Percentiles rank a stretch among this genome's conserved stretches.
Evolutionary conservation across 257 asterid species (phyloP).

Genomic region (Nemophila menziesii): DNA sequence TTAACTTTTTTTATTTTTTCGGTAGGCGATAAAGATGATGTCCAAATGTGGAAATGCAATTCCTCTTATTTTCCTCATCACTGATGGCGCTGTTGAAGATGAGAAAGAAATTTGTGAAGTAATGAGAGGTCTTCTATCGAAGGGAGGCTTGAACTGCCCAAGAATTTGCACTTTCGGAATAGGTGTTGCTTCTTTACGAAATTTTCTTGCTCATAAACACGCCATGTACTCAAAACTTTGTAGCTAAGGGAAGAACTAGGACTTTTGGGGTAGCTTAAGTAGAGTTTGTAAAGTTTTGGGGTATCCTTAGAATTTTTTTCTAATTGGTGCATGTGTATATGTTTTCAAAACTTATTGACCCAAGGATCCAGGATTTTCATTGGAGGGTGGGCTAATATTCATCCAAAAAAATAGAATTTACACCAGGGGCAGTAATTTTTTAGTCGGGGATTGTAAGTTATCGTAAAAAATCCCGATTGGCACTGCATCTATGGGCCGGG

Average conservation of each 20-base stretch:
- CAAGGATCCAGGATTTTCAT: no score
- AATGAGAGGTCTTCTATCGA: slow-evolving; percentile 24
- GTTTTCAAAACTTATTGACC: not conserved
- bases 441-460: no score
- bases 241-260: not conserved
- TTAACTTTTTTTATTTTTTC: slow-evolving; percentile 12
- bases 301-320: not conserved
- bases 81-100: slow-evolving; percentile 88
- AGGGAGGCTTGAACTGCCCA: slow-evolving; percentile 50
- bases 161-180: slow-evolving; percentile 82
- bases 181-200: slow-evolving; percentile 25
- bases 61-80: slow-evolving; percentile 52
- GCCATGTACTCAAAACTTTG: not conserved
- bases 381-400: no score
- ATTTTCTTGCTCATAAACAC: slow-evolving; percentile 5
- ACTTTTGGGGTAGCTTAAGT: not conserved
- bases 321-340: not conserved
- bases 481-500: no score
- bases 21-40: slow-evolving; percentile 65
- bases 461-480: no score
- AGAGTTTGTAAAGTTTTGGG: not conserved
- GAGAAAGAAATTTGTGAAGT: slow-evolving; percentile 57
- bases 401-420: not conserved
- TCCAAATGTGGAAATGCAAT: slow-evolving; percentile 30
- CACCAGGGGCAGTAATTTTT: not conserved